These are phyloP conservation scores for Fraxinus latifolia DNA, from an alignment of 305 asterid species.

Conservation along the genomic window DNA sequence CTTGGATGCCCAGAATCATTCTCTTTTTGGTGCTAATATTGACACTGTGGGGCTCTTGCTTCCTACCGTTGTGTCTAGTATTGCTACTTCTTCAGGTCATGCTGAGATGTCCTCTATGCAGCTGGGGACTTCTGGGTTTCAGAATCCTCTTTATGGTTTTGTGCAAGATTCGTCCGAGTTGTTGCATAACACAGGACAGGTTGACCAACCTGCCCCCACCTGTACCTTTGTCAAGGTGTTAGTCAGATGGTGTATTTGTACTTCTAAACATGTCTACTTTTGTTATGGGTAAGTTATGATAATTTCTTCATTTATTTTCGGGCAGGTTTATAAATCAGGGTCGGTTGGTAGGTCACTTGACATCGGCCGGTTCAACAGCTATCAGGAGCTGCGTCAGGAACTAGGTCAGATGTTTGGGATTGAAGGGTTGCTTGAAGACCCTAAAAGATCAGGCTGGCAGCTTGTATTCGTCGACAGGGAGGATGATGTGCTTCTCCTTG, in stretches of 20 bases:
- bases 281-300: conserved; percentile 4
- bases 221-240: conserved; percentile 78
- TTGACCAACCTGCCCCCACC: conserved; percentile 52
- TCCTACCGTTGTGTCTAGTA: conserved; percentile 59
- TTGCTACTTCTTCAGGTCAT: conserved; percentile 51
- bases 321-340: conserved; percentile 78
- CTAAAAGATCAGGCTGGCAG: conserved; percentile 99
- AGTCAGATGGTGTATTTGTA: neutral
- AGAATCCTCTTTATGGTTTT: conserved; percentile 58
- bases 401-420: conserved; percentile 87
- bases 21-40: conserved; percentile 53
- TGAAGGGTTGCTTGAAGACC: conserved; percentile 91
- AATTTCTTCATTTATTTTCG: neutral
- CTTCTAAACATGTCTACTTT: neutral
- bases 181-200: conserved; percentile 57
- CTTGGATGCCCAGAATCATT: conserved; percentile 61
- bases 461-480: conserved; percentile 99
- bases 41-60: conserved; percentile 71
- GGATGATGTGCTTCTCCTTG: conserved; percentile 97
- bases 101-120: conserved; percentile 60
- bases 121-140: conserved; percentile 57
- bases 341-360: conserved; percentile 90
- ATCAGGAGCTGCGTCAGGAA: conserved; percentile 83
- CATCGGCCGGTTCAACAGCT: conserved; percentile 85
- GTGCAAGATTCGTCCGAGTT: conserved; percentile 60